Evolutionary conservation across 805 yeast species (phyloP).

Genomic region (Saccharomyces jurei): DNA sequence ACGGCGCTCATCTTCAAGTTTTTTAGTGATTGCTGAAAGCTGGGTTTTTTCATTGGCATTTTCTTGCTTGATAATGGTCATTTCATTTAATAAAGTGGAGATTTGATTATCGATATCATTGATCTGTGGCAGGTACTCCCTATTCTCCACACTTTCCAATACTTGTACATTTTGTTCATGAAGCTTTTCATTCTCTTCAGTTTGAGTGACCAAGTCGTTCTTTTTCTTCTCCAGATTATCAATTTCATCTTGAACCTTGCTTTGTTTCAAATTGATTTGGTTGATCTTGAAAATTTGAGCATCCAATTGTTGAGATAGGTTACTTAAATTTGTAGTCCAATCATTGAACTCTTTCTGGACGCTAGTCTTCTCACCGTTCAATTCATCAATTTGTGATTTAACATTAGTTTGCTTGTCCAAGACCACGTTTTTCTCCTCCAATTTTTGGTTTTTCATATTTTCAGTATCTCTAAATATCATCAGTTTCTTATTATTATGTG

Average conservation of each 20-base stretch:
- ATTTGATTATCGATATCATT: slow-evolving; percentile 20
- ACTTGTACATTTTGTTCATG: slow-evolving; percentile 13
- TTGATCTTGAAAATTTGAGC: slow-evolving; percentile 21
- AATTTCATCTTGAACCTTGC: slow-evolving; percentile 16
- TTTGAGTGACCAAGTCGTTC: slow-evolving; percentile 13
- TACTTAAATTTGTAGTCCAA: slow-evolving; percentile 16
- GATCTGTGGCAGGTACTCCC: slow-evolving; percentile 19
- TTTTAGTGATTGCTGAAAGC: slow-evolving; percentile 21
- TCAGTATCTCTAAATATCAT: slow-evolving; percentile 23
- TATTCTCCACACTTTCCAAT: slow-evolving; percentile 16
- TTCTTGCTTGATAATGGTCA: slow-evolving; percentile 25
- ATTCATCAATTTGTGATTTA: slow-evolving; percentile 22
- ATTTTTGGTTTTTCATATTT: slow-evolving; percentile 19
- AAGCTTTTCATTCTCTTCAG: slow-evolving; percentile 9
- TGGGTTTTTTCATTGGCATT: slow-evolving; percentile 23
- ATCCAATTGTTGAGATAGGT: slow-evolving; percentile 21
- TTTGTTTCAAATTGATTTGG: slow-evolving; percentile 15
- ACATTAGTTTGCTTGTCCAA: slow-evolving; percentile 16
- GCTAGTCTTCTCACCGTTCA: slow-evolving; percentile 14
- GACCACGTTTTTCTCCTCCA: slow-evolving; percentile 18
- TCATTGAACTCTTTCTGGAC: slow-evolving; percentile 15
- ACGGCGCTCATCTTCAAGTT: slow-evolving; percentile 21
- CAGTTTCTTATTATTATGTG: slow-evolving; percentile 16
- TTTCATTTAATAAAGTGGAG: slow-evolving; percentile 11
- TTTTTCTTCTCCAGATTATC: slow-evolving; percentile 12